Evolutionary conservation across 495 filamentous ascomycete genomes (phyloP), one percentile per base, ranked within the genome.

Genomic region (Aspergillus conjunctus): DNA sequence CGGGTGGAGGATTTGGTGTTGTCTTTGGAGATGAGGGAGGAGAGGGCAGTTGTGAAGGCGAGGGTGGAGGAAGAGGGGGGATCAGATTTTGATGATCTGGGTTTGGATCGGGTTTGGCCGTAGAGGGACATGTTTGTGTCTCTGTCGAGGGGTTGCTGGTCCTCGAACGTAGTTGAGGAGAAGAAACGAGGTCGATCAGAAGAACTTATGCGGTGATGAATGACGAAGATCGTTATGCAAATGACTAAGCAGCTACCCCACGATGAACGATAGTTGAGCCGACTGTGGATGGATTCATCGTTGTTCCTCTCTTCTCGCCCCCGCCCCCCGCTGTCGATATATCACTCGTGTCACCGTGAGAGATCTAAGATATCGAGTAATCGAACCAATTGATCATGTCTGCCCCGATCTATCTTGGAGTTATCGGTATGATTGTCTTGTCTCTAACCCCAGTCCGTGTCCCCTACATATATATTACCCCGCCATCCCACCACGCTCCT

Each of bases 11-110:
- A 51, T 17, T 60, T 17, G 44, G 41, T n/a, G 43, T 62, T 48
- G 58, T 84, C 73, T 37, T 79, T 72, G 45, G 88, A 75, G 63
- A 60, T 86, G 17, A 91, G 83, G 51, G 88, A 89, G 63, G 85
- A 85, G 58, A 96, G 84, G 45, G 91, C 85, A 8, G 88, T 87
- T 34, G 87, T 83, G 76, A 97, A 97, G 67, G 88, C 83, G 54
- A 95, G 85, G 63, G 85, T 89, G 56, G 88, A 88, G 21, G 91
- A 85, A 48, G 90, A 85, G 32, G 86, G 79, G 49, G 88, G 54
- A 77, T 81, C 59, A 79, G 78, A 44, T 63, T 87, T 69, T 33
- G 72, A 62, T 54, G 72, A 62, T 55, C 62, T 60, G 50, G 78
- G 63, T 67, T 79, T 90, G 26, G 83, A 73, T 20, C 86, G 86